Evolutionary conservation across 352 stramenopile species (phyloP), one percentile per base, ranked within the genome.

Genomic region (Phytopythium chamaehyphon): DNA sequence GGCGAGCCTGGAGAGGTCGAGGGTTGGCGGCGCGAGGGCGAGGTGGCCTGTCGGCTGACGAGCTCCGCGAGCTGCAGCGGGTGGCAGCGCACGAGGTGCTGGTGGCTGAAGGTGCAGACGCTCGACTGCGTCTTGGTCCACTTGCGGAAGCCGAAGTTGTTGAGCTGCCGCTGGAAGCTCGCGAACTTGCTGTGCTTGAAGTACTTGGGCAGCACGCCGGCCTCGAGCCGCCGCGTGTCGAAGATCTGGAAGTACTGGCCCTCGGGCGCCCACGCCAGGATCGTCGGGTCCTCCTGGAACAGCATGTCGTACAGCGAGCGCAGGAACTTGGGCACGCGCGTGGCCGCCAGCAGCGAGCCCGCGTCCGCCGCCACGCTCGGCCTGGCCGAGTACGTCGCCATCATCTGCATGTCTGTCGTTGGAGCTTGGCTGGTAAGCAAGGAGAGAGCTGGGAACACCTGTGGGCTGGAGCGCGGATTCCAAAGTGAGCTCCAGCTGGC

Each of bases 101-200:
- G 62, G 60, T 90, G 80, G 55, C 76, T 88, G 64, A 90, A 90
- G 8, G 76, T 90, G 66, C 76, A 88, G 44, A 90, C 75, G 54
- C 76, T 90, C 14, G 77, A 74, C 52, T 85, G 76, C 9, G 80
- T 90, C 64, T 90, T 90, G 58, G 79, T 90, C 79, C 79, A 90
- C 65, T 93, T 93, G 55, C 74, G 73, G 62, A 97, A 98, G 42
- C 72, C 78, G 67, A 98, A 98, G 69, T 98, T 96, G 69, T 96
- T 96, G 37, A 98, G 76, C 55, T 98, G 88, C 11, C 91, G 82
- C 57, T 96, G 85, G 48, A 98, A 92, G 39, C 86, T 97, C 11
- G 91, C 79, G 68, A 97, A 96, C 60, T 91, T 96, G 60, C 81
- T 71, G 67, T 98, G 91, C 62, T 97, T 97, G 62, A 98, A 98